phyloP scores from a whole-genome alignment of 1,284 basidiomycete genomes.

The Malassezia vespertilionis region DNA sequence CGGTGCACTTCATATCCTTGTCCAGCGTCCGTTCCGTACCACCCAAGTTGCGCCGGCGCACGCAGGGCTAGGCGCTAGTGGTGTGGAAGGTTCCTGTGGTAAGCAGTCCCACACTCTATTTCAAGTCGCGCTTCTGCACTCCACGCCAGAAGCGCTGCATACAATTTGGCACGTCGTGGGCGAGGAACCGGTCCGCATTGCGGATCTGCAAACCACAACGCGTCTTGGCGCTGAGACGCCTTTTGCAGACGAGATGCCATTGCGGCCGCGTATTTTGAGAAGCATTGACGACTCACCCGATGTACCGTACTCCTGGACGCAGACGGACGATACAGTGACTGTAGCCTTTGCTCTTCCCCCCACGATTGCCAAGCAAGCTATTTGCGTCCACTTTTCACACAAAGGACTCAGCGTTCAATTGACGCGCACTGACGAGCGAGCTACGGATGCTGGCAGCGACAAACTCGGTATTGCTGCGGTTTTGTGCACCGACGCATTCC shows the following conservation, averaged over 20 bases:
- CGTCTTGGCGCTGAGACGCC: conserved; percentile 8
- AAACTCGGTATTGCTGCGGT: too few species aligned
- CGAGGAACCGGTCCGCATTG: conserved; percentile 2
- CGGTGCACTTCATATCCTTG: background rate
- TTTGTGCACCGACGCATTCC: conserved; percentile 22
- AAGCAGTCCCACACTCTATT: background rate
- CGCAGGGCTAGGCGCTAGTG: background rate
- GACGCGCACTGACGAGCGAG: conserved; percentile 10
- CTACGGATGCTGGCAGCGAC: too few species aligned
- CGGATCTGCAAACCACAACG: background rate
- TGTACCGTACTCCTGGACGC: conserved; percentile 69
- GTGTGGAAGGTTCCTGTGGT: background rate
- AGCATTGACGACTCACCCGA: background rate
- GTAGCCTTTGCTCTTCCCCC: conserved; percentile 70
- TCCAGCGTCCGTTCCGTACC: background rate
- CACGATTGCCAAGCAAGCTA: conserved; percentile 35
- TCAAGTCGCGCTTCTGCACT: conserved; percentile 3
- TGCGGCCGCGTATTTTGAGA: background rate
- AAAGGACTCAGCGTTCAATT: conserved; percentile 60
- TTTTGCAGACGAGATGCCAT: background rate
- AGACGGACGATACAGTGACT: conserved; percentile 68
- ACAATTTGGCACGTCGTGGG: conserved; percentile 4
- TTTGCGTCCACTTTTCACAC: conserved; percentile 55
- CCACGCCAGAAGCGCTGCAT: background rate
- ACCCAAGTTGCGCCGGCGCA: background rate